Evolutionary conservation across 2,329 filamentous ascomycete species (phyloP).

Genomic region (Clarireedia sp.): DNA sequence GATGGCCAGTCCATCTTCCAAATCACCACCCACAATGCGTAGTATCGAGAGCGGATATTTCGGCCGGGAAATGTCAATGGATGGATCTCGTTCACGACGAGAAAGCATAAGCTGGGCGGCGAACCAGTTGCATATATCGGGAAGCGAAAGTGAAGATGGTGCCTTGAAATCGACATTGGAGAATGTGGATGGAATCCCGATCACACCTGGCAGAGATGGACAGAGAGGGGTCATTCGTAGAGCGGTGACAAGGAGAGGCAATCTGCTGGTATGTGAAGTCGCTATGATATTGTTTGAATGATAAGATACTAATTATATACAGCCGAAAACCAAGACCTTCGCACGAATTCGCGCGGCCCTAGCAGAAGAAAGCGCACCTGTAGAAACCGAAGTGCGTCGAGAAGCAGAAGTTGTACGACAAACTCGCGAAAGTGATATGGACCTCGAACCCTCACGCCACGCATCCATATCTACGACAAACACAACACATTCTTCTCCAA

Average conservation of each 20-base stretch:
- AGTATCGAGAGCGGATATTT: constrained; percentile 41
- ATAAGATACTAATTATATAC: constrained; percentile 25
- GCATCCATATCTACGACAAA: constrained; percentile 38
- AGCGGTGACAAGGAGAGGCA: constrained; percentile 78
- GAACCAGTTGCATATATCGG: constrained; percentile 75
- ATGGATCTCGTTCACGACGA: constrained; percentile 51
- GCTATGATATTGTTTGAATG: neutral
- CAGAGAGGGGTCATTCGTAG: constrained; percentile 73
- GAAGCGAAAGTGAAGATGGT: constrained; percentile 73
- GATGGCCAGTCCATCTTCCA: constrained; percentile 61
- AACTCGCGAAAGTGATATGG: constrained; percentile 80
- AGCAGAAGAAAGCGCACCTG: constrained; percentile 76
- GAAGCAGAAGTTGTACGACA: constrained; percentile 95
- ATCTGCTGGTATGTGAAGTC: constrained; percentile 62
- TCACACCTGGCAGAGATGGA: constrained; percentile 42
- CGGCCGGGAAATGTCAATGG: constrained; percentile 39
- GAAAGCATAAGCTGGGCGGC: constrained; percentile 89
- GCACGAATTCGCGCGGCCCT: constrained; percentile 86
- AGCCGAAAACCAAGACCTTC: constrained; percentile 96
- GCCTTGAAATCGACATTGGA: constrained; percentile 37
- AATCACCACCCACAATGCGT: constrained; percentile 61
- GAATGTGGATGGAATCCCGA: constrained; percentile 33
- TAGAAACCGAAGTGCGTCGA: constrained; percentile 80
- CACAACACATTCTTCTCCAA: constrained; percentile 56
- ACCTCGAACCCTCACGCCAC: constrained; percentile 41